phyloP scores from a whole-genome alignment of 345 rosid genomes.

The Salix purpurea region DNA sequence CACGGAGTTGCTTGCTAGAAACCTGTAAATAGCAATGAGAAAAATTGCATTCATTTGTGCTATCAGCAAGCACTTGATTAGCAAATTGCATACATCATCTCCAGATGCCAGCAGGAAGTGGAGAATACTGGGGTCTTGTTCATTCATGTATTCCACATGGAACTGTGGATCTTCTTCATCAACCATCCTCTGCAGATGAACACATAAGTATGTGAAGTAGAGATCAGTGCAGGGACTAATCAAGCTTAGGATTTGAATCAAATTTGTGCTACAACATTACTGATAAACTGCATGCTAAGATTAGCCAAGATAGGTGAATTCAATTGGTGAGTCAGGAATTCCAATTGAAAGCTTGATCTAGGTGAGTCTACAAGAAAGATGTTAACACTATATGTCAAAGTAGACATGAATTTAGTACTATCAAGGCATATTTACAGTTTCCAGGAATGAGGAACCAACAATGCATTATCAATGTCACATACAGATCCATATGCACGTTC shows the following conservation, averaged over 20 bases:
- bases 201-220: not conserved
- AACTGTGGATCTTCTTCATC: constrained; percentile 92
- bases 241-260: not conserved
- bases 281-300: no score
- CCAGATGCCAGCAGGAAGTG: constrained; percentile 91
- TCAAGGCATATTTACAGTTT: no score
- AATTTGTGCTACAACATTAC: no score
- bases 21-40: constrained; percentile 47
- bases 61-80: constrained; percentile 3
- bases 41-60: constrained; percentile 8
- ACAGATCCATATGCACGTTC: no score
- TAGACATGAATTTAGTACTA: no score
- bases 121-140: constrained; percentile 95
- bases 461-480: no score
- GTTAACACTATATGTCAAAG: not conserved
- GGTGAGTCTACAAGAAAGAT: not conserved
- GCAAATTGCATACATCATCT: constrained; percentile 63
- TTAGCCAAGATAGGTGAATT: not conserved
- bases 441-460: no score
- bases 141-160: constrained; percentile 87
- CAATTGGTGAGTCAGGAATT: not conserved
- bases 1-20: constrained; percentile 93
- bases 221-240: not conserved
- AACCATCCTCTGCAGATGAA: constrained; percentile 65
- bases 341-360: not conserved